Conservation (phyloP, 495 filamentous ascomycete species). For the Penicillium steckii region DNA sequence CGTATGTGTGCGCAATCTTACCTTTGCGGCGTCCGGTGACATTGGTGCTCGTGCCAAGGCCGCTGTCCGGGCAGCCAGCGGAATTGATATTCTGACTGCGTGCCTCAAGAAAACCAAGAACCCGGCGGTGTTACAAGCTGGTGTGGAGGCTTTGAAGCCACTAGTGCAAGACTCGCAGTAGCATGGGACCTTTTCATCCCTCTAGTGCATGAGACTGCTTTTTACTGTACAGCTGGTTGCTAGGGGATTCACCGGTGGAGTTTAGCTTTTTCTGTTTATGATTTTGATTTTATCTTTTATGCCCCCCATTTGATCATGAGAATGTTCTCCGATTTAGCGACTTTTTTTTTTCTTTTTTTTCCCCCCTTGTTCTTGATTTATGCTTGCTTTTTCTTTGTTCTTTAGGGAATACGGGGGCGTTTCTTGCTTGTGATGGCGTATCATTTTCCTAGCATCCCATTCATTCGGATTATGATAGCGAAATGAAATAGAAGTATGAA, state of each 20-base stretch:
- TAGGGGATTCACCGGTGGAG: slow-evolving; percentile 1
- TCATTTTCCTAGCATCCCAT: neutral
- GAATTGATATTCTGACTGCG: slow-evolving; percentile 58
- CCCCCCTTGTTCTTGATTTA: neutral
- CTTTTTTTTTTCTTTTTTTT: slow-evolving; percentile 6
- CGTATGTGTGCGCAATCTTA: slow-evolving; percentile 63
- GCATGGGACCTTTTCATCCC: slow-evolving; percentile 2
- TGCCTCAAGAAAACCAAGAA: slow-evolving; percentile 63
- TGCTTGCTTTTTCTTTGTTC: no score
- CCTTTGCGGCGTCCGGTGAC: slow-evolving; percentile 39
- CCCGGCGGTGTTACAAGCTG: slow-evolving; percentile 61
- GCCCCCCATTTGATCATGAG: slow-evolving; percentile 5
- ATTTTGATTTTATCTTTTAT: slow-evolving; percentile 8
- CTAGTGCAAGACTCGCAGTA: slow-evolving; percentile 43
- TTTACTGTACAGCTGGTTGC: no score
- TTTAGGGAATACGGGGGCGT: no score
- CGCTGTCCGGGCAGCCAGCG: slow-evolving; percentile 45
- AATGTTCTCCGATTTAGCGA: slow-evolving; percentile 12
- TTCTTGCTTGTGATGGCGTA: slow-evolving; percentile 2
- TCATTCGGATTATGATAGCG: slow-evolving; percentile 1
- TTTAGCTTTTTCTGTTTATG: slow-evolving; percentile 2
- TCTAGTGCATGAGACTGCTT: slow-evolving; percentile 4
- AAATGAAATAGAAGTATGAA: no score
- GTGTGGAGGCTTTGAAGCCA: slow-evolving; percentile 60
- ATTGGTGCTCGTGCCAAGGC: slow-evolving; percentile 39